Evolutionary conservation across 2,329 filamentous ascomycete species (phyloP), one percentile per base, ranked within the genome.

Genomic region (Colletotrichum tamarilloi): DNA sequence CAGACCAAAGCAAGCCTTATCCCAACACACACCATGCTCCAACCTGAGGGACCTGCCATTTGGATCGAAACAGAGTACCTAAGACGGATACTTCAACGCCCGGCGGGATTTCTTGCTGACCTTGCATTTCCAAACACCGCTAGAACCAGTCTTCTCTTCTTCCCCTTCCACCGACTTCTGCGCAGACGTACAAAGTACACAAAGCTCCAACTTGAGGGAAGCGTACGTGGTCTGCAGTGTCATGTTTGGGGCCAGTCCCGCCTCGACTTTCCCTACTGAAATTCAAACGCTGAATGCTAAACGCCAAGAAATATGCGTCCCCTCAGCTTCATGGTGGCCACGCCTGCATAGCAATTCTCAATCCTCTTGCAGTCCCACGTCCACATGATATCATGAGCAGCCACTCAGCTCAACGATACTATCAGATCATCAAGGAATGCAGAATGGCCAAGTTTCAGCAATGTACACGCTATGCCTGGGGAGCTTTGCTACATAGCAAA

Each of bases 1-100:
- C 68, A 73, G 72, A 67, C 56, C 68, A 73, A 35, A 60, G 67
- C 60, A 22, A 49, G 26, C 67, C 46, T 62, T 28, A 8, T 67
- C 14, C 32, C 14, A 9, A 52, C 55, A 60, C 14, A 42, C 46
- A 26, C 35, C 28, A 57, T 30, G n/a, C 19, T 7, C 30, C 9
- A 22, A 46, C 53, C 35, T 24, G 7, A 19, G 8, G 24, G 26
- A n/a, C 19, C 60, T 52, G 14, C 14, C 38, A 42, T 42, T 42
- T 42, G 38, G 38, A 42, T 16, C 38, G 3, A 42, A 14, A 42
- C 32, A 5, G 32, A 35, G 11, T 35, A 12, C 32, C 32, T 35
- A 11, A 8, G 38, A 42, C 16, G 38, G 16, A 19, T 42, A 42
- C 38, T 42, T 42, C 38, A 14, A 7, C 59, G 35, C 19, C 38